phyloP scores from a whole-genome alignment of 1,139 yeast genomes.

The Pichia sp. region DNA sequence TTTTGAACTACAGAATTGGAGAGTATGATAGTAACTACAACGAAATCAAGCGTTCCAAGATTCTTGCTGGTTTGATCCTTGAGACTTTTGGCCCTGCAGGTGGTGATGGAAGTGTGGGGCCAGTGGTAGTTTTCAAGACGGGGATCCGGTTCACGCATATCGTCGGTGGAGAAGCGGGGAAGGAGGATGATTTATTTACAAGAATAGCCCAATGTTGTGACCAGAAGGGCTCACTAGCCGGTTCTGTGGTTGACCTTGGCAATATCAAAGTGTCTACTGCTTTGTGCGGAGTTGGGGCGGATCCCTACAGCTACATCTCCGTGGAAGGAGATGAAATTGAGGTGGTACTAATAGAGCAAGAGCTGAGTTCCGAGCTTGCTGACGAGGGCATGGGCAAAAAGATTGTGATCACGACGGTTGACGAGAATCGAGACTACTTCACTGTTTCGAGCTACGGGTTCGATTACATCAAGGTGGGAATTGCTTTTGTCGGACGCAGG shows the following conservation, averaged over 20 bases:
- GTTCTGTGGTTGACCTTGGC: not conserved
- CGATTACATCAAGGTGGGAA: slow-evolving; percentile 3
- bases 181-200: not conserved
- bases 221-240: not conserved
- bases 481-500: slow-evolving; percentile 2
- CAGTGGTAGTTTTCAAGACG: not conserved
- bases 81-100: not conserved
- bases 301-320: not conserved
- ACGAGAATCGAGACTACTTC: slow-evolving; percentile 6
- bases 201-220: not conserved
- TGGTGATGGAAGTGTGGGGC: not conserved
- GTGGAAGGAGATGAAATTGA: not conserved
- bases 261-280: not conserved
- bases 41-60: slow-evolving; percentile 1
- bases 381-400: not conserved
- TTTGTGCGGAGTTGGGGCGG: not conserved
- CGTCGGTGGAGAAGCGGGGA: not conserved
- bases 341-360: not conserved
- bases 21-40: not conserved
- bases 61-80: not conserved
- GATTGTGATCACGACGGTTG: slow-evolving; percentile 10
- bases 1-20: not conserved
- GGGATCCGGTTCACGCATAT: not conserved
- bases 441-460: slow-evolving; percentile 9
- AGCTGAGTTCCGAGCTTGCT: not conserved